Conservation (phyloP, 164 flowering plant species). For the Protea cynaroides region DNA sequence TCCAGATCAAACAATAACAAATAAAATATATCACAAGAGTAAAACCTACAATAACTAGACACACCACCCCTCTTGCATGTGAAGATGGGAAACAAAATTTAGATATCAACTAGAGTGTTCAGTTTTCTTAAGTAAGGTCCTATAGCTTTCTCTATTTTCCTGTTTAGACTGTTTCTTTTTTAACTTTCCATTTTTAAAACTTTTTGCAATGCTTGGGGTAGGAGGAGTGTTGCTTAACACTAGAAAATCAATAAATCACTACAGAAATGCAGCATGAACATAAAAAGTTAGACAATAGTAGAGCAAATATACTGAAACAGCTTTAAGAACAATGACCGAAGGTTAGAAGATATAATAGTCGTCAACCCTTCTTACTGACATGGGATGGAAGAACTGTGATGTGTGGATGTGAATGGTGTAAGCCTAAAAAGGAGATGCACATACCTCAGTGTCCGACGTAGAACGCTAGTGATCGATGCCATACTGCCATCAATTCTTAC, state of each 20-base stretch:
- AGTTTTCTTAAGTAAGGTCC: background rate
- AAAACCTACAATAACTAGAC: background rate
- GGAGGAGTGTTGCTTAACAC: background rate
- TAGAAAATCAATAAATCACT: background rate
- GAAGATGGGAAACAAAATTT: background rate
- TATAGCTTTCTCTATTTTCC: background rate
- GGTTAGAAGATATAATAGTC: background rate
- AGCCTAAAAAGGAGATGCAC: too few species aligned
- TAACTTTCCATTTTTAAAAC: background rate
- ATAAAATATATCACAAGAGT: too few species aligned
- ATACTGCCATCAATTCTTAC: too few species aligned
- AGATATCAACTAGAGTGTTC: background rate
- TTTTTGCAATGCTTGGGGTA: too few species aligned
- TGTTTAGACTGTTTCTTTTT: background rate
- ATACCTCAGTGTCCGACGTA: too few species aligned
- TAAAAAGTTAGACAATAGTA: background rate
- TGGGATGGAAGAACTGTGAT: conserved; percentile 97
- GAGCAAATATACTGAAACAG: background rate
- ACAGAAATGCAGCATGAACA: background rate
- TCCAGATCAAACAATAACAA: too few species aligned
- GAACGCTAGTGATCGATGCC: too few species aligned
- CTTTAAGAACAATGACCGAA: conserved; percentile 1
- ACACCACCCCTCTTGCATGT: background rate
- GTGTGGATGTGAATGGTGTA: conserved; percentile 98
- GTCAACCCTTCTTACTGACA: conserved; percentile 59